Evolutionary conservation across 1,139 yeast species (phyloP), one percentile per base, ranked within the genome.

Genomic region (Zygosaccharomyces sapae): DNA sequence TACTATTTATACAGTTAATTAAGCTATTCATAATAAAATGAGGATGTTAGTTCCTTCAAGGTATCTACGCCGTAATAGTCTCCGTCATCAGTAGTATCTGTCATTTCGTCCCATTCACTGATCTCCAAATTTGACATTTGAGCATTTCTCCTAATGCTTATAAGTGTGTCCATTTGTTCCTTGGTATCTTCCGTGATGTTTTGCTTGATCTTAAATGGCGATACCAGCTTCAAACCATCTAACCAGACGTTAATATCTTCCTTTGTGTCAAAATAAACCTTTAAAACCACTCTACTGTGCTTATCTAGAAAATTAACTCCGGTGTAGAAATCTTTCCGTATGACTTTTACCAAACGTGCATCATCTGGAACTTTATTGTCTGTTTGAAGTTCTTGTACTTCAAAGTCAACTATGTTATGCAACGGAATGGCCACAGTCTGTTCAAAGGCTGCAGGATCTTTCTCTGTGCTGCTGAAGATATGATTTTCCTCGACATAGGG

Each of bases 241-340:
- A 83, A 71, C 94, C 95, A 87, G 8, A 83, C 80, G 49, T 77
- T 79, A 45, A 85, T 81, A 50, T 80, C 76, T 44, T 83, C 88
- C 51, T 79, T 77, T 4, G 89, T 83, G 53, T 86, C 92, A 5
- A 86, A 78, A 64, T 76, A 86, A 57, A 86, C 83, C 20, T 74
- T 67, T 49, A 86, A 71, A 12, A 80, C 55, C 19, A 64, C 61
- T 47, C 73, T 71, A 35, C 67, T 65, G 35, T 68, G 67, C 37
- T 72, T 70, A 31, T 77, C 80, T 5, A 73, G 50, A 19, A 81
- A 62, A 1, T 76, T 69, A 47, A 81, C 78, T 55, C 75, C 79
- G 43, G 79, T 81, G 55, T 79, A 78, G 6, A 79, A 71, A 33
- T 77, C 76, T 31, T 78, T 75, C 8, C 82, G 79, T 44, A 72